Conservation (phyloP, 257 asterid genomes). For the Nicotiana paniculata region DNA sequence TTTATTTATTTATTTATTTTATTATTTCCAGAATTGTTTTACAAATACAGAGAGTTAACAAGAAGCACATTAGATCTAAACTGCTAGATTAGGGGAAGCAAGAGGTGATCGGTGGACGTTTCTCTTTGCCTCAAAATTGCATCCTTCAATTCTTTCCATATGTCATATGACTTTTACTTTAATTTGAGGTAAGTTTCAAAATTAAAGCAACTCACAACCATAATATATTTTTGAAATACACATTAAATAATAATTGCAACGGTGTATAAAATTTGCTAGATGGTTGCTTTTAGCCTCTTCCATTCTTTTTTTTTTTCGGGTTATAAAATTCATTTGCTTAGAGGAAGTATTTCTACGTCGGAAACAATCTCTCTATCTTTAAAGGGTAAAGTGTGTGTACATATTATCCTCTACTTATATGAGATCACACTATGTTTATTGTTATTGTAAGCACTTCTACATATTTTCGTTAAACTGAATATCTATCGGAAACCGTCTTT, state of each 20-base stretch:
- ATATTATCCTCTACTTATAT: no score
- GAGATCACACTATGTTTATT: no score
- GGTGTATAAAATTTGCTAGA: background rate
- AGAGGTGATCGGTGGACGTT: constrained; percentile 11
- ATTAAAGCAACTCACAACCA: background rate
- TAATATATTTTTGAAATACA: background rate
- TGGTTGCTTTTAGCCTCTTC: background rate
- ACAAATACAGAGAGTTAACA: no score
- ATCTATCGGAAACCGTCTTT: no score
- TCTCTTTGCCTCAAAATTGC: constrained; percentile 1
- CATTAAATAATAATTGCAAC: background rate
- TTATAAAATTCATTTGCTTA: no score
- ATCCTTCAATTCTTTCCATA: constrained; percentile 10
- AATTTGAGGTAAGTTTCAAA: background rate
- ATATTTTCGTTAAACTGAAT: no score
- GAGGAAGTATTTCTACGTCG: no score
- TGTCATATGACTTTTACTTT: background rate
- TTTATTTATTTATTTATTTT: no score
- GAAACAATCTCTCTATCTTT: no score
- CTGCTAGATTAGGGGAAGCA: constrained; percentile 24
- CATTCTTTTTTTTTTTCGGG: background rate
- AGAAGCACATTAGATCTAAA: constrained; percentile 12
- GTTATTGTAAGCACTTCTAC: no score
- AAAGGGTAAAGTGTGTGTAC: no score
- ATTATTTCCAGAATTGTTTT: no score